Conservation (phyloP, 108 stramenopile genomes). For the Nannochloropsis salina region DNA sequence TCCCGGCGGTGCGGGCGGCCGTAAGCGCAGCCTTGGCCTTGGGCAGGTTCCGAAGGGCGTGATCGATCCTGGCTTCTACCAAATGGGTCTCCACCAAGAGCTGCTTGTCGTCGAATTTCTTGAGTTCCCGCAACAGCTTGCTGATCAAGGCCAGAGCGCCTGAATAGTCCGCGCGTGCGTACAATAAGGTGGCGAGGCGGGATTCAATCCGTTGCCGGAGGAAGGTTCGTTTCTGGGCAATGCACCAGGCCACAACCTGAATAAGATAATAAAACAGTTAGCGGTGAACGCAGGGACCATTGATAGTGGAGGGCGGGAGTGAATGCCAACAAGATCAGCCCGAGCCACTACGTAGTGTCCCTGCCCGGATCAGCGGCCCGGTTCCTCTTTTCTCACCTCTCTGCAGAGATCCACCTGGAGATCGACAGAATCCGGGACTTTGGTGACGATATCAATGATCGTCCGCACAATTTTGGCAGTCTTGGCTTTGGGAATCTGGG, state of each 20-base stretch:
- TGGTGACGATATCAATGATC: conserved; percentile 86
- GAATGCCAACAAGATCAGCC: neutral
- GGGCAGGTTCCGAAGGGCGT: conserved; percentile 87
- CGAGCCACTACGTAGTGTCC: neutral
- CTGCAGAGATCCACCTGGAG: conserved; percentile 75
- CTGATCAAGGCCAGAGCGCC: conserved; percentile 76
- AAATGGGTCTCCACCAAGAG: conserved; percentile 93
- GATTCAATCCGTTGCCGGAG: conserved; percentile 95
- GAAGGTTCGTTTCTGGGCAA: conserved; percentile 82
- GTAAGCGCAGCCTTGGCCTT: conserved; percentile 98
- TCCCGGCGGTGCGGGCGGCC: conserved; percentile 88
- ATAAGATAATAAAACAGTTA: neutral
- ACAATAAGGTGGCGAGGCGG: conserved; percentile 75
- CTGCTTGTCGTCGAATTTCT: conserved; percentile 98
- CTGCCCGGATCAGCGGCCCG: neutral
- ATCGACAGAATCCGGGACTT: conserved; percentile 69
- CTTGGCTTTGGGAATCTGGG: conserved; percentile 86
- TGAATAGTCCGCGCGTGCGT: conserved; percentile 69
- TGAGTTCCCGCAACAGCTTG: conserved; percentile 80
- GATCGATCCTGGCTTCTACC: conserved; percentile 79
- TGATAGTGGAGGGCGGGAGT: neutral
- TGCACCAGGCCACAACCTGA: conserved; percentile 70
- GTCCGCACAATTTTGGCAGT: conserved; percentile 86
- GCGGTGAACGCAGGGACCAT: neutral
- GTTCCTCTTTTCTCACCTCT: conserved; percentile 59